Evolutionary conservation across 345 rosid genomes (phyloP).

Genomic region (Salix brachista): DNA sequence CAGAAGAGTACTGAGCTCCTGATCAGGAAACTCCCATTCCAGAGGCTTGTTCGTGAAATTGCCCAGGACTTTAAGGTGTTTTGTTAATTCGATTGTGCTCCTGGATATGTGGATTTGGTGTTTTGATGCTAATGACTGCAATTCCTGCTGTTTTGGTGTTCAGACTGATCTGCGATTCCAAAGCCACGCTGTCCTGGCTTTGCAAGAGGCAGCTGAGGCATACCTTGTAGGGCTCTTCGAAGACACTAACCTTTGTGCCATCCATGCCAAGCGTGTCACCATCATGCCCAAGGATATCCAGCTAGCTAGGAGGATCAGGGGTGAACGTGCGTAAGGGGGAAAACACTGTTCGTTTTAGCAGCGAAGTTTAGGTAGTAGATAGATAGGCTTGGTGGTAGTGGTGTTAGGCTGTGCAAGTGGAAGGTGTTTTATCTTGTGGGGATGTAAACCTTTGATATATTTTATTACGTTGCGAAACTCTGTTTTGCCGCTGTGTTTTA

Average conservation of each 20-base stretch:
- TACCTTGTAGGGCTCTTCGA: slow-evolving; percentile 16
- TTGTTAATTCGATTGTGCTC: no score
- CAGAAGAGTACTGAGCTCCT: slow-evolving; percentile 20
- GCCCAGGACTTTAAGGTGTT: slow-evolving; percentile 19
- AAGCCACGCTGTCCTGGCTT: slow-evolving; percentile 18
- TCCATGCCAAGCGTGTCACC: slow-evolving; percentile 22
- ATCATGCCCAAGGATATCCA: slow-evolving; percentile 22
- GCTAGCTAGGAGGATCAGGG: slow-evolving; percentile 17
- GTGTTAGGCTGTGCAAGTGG: neutral
- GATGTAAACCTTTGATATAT: no score
- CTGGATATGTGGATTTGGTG: neutral
- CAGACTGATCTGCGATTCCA: slow-evolving; percentile 26
- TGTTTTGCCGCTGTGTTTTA: no score
- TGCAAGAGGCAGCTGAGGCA: slow-evolving; percentile 23
- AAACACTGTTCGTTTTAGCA: neutral
- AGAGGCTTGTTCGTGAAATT: slow-evolving; percentile 25
- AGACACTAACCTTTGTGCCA: slow-evolving; percentile 16
- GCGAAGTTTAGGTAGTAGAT: neutral
- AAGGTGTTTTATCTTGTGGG: neutral
- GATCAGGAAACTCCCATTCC: slow-evolving; percentile 16
- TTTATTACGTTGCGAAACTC: no score
- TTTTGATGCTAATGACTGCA: neutral
- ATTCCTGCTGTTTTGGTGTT: neutral
- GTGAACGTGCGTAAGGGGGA: slow-evolving; percentile 18
- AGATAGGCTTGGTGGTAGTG: neutral